Conservation (phyloP, 352 stramenopile species). For the Phytophthora idaei region DNA sequence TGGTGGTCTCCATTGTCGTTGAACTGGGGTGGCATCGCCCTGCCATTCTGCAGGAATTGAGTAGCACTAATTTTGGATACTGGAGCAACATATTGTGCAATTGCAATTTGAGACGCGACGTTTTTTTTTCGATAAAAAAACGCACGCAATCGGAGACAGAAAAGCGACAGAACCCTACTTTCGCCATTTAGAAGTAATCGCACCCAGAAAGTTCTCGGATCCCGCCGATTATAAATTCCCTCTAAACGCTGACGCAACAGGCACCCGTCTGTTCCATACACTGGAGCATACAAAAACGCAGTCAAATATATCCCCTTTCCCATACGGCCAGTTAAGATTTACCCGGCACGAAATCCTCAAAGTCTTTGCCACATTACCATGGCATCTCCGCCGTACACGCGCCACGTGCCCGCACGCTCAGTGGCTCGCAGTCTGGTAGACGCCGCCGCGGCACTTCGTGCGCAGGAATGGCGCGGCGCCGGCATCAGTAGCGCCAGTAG, state of each 20-base stretch:
- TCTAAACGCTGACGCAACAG: constrained; percentile 15
- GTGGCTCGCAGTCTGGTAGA: constrained; percentile 25
- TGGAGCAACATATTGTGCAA: no score
- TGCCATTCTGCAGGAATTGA: no score
- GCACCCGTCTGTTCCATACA: neutral
- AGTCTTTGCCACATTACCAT: neutral
- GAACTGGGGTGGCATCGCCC: no score
- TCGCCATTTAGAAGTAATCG: no score
- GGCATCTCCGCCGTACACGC: neutral
- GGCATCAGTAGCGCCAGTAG: no score
- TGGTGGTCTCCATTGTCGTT: no score
- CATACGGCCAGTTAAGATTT: constrained; percentile 6
- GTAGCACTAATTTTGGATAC: no score
- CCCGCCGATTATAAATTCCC: neutral
- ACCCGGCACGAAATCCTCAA: neutral
- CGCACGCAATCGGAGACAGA: no score
- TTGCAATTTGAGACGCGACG: no score
- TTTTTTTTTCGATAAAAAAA: no score
- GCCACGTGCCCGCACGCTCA: constrained; percentile 3
- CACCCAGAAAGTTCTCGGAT: no score
- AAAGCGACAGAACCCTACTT: no score
- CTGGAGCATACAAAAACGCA: constrained; percentile 11
- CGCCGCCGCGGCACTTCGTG: constrained; percentile 26
- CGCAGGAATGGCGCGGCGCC: constrained; percentile 22
- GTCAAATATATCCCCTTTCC: constrained; percentile 10